Evolutionary conservation across 163 green algal genomes (phyloP), one percentile per base, ranked within the genome.

Genomic region (Coccomyxa subellipsoidea): DNA sequence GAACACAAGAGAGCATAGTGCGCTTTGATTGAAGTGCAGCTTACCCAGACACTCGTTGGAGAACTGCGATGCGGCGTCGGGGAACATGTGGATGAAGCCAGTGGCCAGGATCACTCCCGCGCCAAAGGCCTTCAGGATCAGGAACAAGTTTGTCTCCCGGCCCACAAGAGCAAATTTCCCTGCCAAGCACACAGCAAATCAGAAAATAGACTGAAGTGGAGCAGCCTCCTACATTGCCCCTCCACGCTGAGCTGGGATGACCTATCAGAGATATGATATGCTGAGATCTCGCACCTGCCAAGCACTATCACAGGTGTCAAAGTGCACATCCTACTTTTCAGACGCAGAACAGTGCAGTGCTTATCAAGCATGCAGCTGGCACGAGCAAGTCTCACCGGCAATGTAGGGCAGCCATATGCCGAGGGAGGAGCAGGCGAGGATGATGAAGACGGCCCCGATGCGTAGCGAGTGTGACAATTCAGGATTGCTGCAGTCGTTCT

Each of bases 61-160:
- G 21, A 77, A 40, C 1, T 31, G 1, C 0, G 3, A 10, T 23
- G 31, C 4, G 8, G 70, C 70, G 27, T 77, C 70, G 32, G 70
- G 70, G 27, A 38, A 47, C 70, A 77, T 40, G 34, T 77, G 70
- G 70, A 77, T 77, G 32, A 77, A 53, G 34, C 47, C 47, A n/a
- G 47, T 53, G 25, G 53, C 47, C 59, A 81, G 32, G 31, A 81
- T 81, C 40, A 81, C 54, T 2, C 76, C 76, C 29, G 76, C 76
- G 9, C 76, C 76, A 70, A 80, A 80, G 1, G 76, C 76, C 76
- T 80, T 80, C 21, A 78, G 36, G 31, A 81, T 81, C 37, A 81
- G 27, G 76, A 81, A 81, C 18, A 73, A 35, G 66, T 34, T 73
- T 8, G 29, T 34, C 29, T 34, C 66, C 66, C 29, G 2, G 2